Evolutionary conservation across 345 rosid genomes (phyloP), one percentile per base, ranked within the genome.

Genomic region (Mangifera indica): DNA sequence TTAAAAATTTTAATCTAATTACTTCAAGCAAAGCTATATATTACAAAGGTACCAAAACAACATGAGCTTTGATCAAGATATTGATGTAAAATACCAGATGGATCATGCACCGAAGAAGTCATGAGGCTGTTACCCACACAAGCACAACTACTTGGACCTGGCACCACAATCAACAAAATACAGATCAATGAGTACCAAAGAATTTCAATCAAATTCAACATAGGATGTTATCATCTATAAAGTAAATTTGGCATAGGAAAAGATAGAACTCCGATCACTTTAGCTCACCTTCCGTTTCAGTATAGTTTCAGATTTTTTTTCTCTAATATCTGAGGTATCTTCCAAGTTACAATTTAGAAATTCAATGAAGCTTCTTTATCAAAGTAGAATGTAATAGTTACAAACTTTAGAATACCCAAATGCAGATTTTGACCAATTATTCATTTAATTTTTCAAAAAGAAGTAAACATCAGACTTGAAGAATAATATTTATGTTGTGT

Each of bases 71-170:
- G 42, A 66, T 44, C 10, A 75, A 77, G 52, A 37, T 56, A 58
- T 70, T 24, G 9, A 78, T 51, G 29, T 59, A 22, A 74, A 53
- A 55, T 85, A 88, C 93, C 90, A 72, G 89, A 88, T 66, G 58
- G 75, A 67, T 79, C 85, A 74, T 72, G 84, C 70, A 73, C 76
- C 7, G 90, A 83, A 59, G 87, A 88, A 74, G 87, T 86, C 89
- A 88, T 88, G 77, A 63, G 66, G 82, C 80, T 63, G 70, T 60
- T 64, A 29, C 45, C 18, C 45, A 10, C 3, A 21, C 63, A 60
- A 68, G 63, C 69, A 58, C 84, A 54, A 62, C 60, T 78, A 48
- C 72, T 74, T 24, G 20, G 67, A 78, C 51, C 86, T 80, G 83
- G 72, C 48, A 61, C 40, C 34, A 71, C 67, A 71, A 71, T 42